A percentile compares a stretch with the other conserved stretches of the same genome.
Evolutionary conservation across 345 rosid species (phyloP).

Genomic region (Lagerstroemia speciosa): DNA sequence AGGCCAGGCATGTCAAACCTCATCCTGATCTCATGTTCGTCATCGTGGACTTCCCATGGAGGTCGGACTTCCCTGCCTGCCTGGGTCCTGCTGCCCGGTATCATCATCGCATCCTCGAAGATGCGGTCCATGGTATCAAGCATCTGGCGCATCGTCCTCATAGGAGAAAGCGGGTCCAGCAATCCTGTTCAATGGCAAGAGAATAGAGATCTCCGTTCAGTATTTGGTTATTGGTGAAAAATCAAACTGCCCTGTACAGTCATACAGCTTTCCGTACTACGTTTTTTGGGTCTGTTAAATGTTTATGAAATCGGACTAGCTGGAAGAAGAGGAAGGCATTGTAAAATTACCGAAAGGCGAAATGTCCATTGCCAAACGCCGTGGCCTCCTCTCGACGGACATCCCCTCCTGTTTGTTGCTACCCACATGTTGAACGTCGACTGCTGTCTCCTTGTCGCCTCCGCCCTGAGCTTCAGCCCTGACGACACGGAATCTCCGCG

Average conservation of each 20-base stretch:
- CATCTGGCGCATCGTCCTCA: slow-evolving; percentile 81
- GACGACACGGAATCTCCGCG: background rate
- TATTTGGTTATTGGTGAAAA: too few relatives aligned
- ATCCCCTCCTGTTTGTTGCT: slow-evolving; percentile 27
- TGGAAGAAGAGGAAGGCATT: too few relatives aligned
- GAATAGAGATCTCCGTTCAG: slow-evolving; percentile 3
- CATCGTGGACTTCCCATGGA: slow-evolving; percentile 85
- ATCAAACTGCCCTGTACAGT: too few relatives aligned
- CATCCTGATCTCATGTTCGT: slow-evolving; percentile 63
- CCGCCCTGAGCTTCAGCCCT: slow-evolving; percentile 27
- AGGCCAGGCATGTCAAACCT: slow-evolving; percentile 88
- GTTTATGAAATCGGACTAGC: background rate
- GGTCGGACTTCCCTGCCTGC: slow-evolving; percentile 32
- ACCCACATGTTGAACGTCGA: slow-evolving; percentile 38
- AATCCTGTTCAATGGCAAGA: slow-evolving; percentile 25
- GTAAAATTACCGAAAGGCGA: slow-evolving; percentile 51
- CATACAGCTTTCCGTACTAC: too few relatives aligned
- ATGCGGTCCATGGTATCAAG: slow-evolving; percentile 65
- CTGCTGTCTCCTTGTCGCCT: slow-evolving; percentile 31
- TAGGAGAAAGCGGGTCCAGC: slow-evolving; percentile 56
- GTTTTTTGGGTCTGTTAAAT: too few relatives aligned
- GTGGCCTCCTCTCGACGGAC: slow-evolving; percentile 40
- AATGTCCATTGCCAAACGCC: slow-evolving; percentile 32
- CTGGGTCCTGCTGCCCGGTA: slow-evolving; percentile 27
- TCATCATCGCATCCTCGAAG: slow-evolving; percentile 41